Evolutionary conservation across 805 yeast genomes (phyloP).

Genomic region (Ogataea siamensis): DNA sequence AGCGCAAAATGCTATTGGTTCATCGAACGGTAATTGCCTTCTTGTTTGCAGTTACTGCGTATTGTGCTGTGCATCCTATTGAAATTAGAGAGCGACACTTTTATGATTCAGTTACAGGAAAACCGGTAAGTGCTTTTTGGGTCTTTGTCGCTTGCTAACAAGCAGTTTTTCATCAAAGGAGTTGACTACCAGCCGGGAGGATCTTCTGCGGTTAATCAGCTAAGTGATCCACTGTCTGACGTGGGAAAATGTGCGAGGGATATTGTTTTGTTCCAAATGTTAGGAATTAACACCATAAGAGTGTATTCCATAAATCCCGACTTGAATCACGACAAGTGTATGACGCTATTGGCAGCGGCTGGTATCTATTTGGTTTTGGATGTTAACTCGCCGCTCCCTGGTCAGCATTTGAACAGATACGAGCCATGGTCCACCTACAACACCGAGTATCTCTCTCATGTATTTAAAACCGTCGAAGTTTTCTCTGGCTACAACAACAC

Average conservation of each 20-base stretch:
- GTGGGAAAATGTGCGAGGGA: constrained; percentile 76
- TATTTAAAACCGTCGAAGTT: constrained; percentile 75
- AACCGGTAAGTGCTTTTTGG: constrained; percentile 50
- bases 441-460: constrained; percentile 64
- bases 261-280: constrained; percentile 70
- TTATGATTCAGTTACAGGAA: constrained; percentile 67
- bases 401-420: constrained; percentile 81
- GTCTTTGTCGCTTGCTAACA: background rate
- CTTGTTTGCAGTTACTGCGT: constrained; percentile 9
- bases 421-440: constrained; percentile 92
- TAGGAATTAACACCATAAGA: constrained; percentile 84
- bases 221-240: constrained; percentile 75
- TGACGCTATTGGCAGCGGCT: constrained; percentile 87
- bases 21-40: constrained; percentile 5
- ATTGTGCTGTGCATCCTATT: constrained; percentile 53
- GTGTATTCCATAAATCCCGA: constrained; percentile 85
- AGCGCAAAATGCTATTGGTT: constrained; percentile 4
- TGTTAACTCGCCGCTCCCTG: constrained; percentile 80
- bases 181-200: constrained; percentile 98
- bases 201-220: constrained; percentile 62
- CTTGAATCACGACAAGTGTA: constrained; percentile 81
- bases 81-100: constrained; percentile 68
- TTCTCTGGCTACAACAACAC: constrained; percentile 86
- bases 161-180: constrained; percentile 73
- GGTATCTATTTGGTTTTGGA: constrained; percentile 91